Conservation (phyloP, 1,284 basidiomycete species). For the Rhodofomes roseus region DNA sequence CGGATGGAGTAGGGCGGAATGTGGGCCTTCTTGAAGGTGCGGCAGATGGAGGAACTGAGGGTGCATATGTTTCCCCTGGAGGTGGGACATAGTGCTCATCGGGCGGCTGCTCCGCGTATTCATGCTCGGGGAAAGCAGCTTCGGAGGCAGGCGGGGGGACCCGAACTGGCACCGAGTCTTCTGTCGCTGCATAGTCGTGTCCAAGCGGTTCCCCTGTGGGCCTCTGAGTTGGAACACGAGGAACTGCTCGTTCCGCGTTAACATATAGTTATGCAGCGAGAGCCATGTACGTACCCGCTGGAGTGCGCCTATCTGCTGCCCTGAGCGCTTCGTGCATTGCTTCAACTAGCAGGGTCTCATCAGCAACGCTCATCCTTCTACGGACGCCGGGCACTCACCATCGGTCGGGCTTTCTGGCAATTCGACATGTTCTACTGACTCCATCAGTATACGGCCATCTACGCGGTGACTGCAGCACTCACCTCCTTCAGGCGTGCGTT, state of each 20-base stretch:
- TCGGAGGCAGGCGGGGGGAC: background rate
- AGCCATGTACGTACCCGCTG: background rate
- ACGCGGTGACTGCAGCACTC: background rate
- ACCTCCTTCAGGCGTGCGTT: background rate
- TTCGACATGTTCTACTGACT: background rate
- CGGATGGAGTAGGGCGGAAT: background rate
- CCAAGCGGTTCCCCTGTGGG: background rate
- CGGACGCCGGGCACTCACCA: background rate
- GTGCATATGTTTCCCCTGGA: background rate
- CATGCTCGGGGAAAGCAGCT: background rate
- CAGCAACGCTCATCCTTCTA: background rate
- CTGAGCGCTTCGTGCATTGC: background rate
- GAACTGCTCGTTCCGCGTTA: background rate
- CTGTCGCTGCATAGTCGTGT: background rate
- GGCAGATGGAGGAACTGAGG: background rate
- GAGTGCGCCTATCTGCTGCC: constrained; percentile 4
- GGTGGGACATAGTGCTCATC: background rate
- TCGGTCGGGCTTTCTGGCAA: background rate
- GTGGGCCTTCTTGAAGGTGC: background rate
- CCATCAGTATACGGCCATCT: background rate
- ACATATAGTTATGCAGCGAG: background rate
- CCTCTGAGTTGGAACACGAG: background rate
- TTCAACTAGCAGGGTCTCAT: background rate
- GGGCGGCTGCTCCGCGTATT: background rate
- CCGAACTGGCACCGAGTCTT: background rate